Evolutionary conservation across 2,329 filamentous ascomycete genomes (phyloP).

Genomic region (Arthrobotrys musiformis): DNA sequence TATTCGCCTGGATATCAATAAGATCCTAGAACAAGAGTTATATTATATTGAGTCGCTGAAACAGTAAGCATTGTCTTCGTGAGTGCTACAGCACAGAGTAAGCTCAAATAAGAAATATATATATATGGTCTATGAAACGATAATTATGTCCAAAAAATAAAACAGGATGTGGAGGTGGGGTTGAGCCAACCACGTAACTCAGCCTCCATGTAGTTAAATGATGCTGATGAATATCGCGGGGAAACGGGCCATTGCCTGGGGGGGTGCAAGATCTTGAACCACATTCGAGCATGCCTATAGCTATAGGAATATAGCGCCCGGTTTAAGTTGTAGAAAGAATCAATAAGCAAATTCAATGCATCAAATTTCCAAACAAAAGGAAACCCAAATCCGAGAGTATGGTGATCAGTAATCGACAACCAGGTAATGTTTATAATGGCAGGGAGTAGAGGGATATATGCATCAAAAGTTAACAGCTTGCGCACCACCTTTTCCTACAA

Average conservation of each 20-base stretch:
- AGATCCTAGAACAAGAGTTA: background rate
- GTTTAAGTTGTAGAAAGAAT: background rate
- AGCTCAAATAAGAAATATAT: constrained; percentile 5
- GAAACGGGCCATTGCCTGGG: constrained; percentile 1
- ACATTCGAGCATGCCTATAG: background rate
- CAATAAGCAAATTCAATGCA: background rate
- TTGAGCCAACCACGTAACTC: background rate
- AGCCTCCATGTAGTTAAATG: too few relatives aligned
- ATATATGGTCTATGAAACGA: background rate
- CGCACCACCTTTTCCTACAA: background rate
- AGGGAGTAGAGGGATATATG: background rate
- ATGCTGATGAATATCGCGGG: background rate
- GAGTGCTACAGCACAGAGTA: background rate
- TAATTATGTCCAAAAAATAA: background rate
- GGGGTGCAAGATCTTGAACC: background rate
- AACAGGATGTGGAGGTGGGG: background rate
- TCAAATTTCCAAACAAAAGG: background rate
- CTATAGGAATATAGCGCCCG: background rate
- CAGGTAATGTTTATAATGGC: background rate
- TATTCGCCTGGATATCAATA: background rate
- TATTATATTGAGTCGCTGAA: background rate
- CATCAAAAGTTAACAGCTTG: background rate
- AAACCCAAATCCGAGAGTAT: background rate
- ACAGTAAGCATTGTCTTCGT: background rate
- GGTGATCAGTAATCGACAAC: constrained; percentile 12